phyloP scores from a whole-genome alignment of 805 yeast species.

The Yamadazyma insecticola region DNA sequence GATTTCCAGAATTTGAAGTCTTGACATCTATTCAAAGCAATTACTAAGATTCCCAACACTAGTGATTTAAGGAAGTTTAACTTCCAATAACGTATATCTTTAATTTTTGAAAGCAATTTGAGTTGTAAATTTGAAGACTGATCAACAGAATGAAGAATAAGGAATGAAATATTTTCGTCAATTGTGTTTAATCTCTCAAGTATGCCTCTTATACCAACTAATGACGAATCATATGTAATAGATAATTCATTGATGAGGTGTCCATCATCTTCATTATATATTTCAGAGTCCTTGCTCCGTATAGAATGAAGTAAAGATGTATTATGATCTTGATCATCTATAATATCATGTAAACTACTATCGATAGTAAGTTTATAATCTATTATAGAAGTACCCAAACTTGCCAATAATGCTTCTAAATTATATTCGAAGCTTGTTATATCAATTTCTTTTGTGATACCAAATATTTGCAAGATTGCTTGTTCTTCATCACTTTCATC shows the following conservation, averaged over 20 bases:
- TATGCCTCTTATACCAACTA: constrained; percentile 61
- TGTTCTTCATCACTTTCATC: constrained; percentile 25
- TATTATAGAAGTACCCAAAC: constrained; percentile 24
- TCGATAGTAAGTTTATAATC: constrained; percentile 20
- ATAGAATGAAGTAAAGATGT: neutral
- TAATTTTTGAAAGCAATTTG: constrained; percentile 57
- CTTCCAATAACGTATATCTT: constrained; percentile 74
- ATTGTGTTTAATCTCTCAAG: constrained; percentile 43
- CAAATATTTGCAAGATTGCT: constrained; percentile 27
- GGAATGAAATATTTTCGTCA: constrained; percentile 51
- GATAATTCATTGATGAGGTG: constrained; percentile 28
- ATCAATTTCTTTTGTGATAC: constrained; percentile 25
- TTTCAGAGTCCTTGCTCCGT: constrained; percentile 5
- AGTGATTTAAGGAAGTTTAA: constrained; percentile 48
- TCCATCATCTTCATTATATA: constrained; percentile 7
- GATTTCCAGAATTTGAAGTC: constrained; percentile 27
- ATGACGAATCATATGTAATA: constrained; percentile 46
- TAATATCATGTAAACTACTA: constrained; percentile 7
- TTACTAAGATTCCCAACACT: constrained; percentile 59
- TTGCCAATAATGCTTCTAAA: constrained; percentile 34
- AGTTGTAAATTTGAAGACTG: constrained; percentile 59
- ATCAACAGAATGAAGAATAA: constrained; percentile 45
- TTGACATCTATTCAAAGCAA: constrained; percentile 46
- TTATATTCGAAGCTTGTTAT: constrained; percentile 29
- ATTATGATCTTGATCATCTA: constrained; percentile 4